These are phyloP conservation scores for Alternaria solani DNA, from an alignment of 2,329 filamentous ascomycete species.

Conservation along the genomic window DNA sequence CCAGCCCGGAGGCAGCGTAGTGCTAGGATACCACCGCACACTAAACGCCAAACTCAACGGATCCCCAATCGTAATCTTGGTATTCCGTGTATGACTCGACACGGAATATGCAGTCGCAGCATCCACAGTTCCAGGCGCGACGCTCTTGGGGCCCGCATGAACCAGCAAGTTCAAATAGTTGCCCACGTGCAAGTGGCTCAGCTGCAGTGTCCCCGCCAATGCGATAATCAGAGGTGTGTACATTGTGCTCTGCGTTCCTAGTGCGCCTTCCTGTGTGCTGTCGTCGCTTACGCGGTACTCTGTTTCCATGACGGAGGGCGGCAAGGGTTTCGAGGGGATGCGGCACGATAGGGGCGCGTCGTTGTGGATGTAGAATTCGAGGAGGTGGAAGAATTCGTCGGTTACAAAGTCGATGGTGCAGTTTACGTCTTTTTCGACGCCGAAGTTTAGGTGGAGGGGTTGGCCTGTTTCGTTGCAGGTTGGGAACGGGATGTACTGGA, in stretches of 20 bases:
- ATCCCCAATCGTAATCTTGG: conserved; percentile 85
- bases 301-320: conserved; percentile 46
- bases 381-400: conserved; percentile 83
- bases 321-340: conserved; percentile 77
- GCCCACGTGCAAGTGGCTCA: conserved; percentile 84
- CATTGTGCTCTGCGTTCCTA: conserved; percentile 44
- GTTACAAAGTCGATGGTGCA: conserved; percentile 81
- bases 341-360: conserved; percentile 93
- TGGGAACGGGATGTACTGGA: conserved; percentile 92
- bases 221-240: conserved; percentile 90
- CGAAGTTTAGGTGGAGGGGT: conserved; percentile 86
- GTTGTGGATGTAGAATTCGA: conserved; percentile 98
- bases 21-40: conserved; percentile 86
- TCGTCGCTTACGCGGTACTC: conserved; percentile 50
- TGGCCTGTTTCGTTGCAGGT: conserved; percentile 85
- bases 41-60: conserved; percentile 79
- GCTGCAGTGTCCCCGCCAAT: conserved; percentile 85
- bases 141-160: conserved; percentile 66
- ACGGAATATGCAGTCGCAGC: conserved; percentile 88
- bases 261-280: conserved; percentile 48
- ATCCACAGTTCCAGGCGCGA: conserved; percentile 77
- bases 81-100: conserved; percentile 65
- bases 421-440: conserved; percentile 79
- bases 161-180: conserved; percentile 90
- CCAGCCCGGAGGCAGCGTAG: conserved; percentile 69